Evolutionary conservation across 805 yeast species (phyloP).

Genomic region (Candida adriatica): DNA sequence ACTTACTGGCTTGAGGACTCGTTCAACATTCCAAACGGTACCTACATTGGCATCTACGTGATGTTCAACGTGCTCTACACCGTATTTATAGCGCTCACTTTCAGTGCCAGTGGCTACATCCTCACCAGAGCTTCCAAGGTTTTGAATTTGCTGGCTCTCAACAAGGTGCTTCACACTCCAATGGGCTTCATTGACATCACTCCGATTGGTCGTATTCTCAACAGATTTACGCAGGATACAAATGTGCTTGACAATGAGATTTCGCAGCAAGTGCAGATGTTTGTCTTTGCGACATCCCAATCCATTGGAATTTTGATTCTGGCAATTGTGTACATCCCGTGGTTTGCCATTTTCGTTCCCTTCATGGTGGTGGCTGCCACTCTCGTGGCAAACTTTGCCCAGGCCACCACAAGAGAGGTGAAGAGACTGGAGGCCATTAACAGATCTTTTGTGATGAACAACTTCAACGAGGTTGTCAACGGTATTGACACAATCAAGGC

Average conservation of each 20-base stretch:
- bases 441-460: conserved; percentile 60
- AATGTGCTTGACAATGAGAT: conserved; percentile 75
- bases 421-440: conserved; percentile 70
- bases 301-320: conserved; percentile 53
- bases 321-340: conserved; percentile 64
- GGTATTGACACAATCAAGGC: conserved; percentile 62
- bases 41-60: conserved; percentile 61
- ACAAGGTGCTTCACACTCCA: conserved; percentile 58
- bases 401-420: conserved; percentile 66
- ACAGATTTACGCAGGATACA: conserved; percentile 46
- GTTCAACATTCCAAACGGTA: conserved; percentile 39
- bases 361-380: conserved; percentile 36
- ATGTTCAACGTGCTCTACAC: conserved; percentile 32
- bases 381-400: conserved; percentile 45
- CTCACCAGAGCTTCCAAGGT: conserved; percentile 10
- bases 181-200: conserved; percentile 77
- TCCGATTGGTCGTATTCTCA: conserved; percentile 38
- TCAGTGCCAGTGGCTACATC: conserved; percentile 19
- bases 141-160: conserved; percentile 40
- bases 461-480: conserved; percentile 60
- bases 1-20: conserved; percentile 63
- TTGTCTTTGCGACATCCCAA: conserved; percentile 37
- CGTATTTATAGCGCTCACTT: conserved; percentile 36
- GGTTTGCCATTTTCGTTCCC: conserved; percentile 62
- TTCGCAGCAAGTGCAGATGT: conserved; percentile 52